A percentile compares a stretch with the other conserved stretches of the same genome.
Evolutionary conservation across 1,284 basidiomycete genomes (phyloP).

Genomic region (Sanghuangporus sanghuang): DNA sequence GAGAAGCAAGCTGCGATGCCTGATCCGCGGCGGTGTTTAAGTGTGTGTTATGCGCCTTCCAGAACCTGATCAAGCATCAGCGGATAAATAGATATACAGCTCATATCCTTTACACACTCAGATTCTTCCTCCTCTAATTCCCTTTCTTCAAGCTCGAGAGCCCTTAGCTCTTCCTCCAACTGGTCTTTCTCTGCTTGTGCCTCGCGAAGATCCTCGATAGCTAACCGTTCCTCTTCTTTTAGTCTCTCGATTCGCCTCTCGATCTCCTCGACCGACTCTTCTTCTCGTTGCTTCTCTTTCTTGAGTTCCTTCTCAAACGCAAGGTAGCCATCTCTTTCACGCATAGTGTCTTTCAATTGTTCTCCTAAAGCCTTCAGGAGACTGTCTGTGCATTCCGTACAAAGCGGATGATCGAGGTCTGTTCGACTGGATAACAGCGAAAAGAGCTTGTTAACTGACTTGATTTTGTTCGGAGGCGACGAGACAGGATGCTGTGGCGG

Average conservation of each 20-base stretch:
- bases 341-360: conserved; percentile 85
- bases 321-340: conserved; percentile 89
- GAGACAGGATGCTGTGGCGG: conserved; percentile 27
- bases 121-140: conserved; percentile 72
- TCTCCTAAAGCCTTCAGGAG: conserved; percentile 74
- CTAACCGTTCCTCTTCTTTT: conserved; percentile 67
- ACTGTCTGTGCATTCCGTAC: conserved; percentile 88
- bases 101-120: conserved; percentile 50
- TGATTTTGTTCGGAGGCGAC: conserved; percentile 73
- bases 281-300: conserved; percentile 66
- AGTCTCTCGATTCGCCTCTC: conserved; percentile 69
- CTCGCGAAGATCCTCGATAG: conserved; percentile 67
- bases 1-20: conserved; percentile 60
- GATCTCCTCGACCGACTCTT: conserved; percentile 57
- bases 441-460: conserved; percentile 71
- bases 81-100: background rate
- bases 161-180: conserved; percentile 67
- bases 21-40: conserved; percentile 62
- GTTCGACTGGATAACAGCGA: conserved; percentile 75
- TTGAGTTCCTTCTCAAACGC: conserved; percentile 85
- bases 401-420: conserved; percentile 92
- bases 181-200: conserved; percentile 72
- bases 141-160: conserved; percentile 72
- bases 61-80: conserved; percentile 56
- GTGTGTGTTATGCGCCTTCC: conserved; percentile 74